Percentiles rank a stretch among this genome's conserved stretches.
phyloP scores from a whole-genome alignment of 164 flowering plant genomes.

The Vitis vinifera region DNA sequence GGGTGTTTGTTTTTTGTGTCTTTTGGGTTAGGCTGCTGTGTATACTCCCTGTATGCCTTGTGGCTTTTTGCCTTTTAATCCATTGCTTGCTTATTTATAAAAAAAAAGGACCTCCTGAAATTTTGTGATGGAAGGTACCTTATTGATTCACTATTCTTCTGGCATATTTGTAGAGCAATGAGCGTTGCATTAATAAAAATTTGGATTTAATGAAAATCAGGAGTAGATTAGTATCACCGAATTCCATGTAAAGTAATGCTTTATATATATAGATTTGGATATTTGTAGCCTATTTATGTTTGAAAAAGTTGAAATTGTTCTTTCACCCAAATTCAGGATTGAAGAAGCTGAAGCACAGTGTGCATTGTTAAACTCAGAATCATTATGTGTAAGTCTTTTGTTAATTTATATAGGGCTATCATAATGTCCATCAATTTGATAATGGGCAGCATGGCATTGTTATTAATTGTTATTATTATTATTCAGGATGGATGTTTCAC shows the following conservation, averaged over 20 bases:
- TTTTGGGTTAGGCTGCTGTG: too few relatives aligned
- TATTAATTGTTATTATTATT: not conserved
- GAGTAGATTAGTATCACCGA: not conserved
- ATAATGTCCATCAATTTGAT: too few relatives aligned
- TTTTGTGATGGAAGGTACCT: too few relatives aligned
- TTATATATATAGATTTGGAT: not conserved
- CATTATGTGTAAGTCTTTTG: constrained; percentile 66
- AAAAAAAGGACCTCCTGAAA: too few relatives aligned
- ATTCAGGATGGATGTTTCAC: constrained; percentile 94
- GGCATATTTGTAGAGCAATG: too few relatives aligned
- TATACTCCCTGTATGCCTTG: too few relatives aligned
- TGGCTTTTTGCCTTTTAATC: too few relatives aligned
- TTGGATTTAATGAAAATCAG: not conserved
- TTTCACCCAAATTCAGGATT: constrained; percentile 40
- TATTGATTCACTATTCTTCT: too few relatives aligned
- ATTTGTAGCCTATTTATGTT: not conserved
- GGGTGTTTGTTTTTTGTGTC: too few relatives aligned
- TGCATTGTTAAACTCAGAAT: constrained; percentile 75
- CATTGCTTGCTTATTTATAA: too few relatives aligned
- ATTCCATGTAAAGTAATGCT: not conserved
- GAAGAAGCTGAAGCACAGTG: constrained; percentile 99
- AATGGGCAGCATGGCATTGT: not conserved
- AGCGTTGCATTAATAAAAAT: not conserved
- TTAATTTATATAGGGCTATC: too few relatives aligned
- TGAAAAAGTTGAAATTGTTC: not conserved